These are phyloP conservation scores for Alternaria arborescens DNA, from an alignment of 2,329 filamentous ascomycete genomes.

Conservation along the genomic window DNA sequence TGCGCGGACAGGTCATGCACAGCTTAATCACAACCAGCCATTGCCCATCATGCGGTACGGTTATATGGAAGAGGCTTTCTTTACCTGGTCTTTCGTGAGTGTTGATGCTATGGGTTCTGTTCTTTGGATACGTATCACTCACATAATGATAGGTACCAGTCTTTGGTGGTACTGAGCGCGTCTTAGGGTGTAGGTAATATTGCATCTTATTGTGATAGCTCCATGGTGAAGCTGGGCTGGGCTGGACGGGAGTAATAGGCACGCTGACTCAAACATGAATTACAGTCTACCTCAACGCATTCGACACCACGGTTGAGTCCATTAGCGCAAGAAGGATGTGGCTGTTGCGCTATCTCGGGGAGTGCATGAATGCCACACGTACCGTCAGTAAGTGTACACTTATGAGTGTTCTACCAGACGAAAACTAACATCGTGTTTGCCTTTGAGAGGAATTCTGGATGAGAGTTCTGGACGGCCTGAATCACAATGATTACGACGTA, in stretches of 20 bases:
- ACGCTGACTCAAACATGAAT: constrained; percentile 13
- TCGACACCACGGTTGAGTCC: constrained; percentile 52
- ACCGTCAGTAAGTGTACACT: constrained; percentile 24
- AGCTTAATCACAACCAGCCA: constrained; percentile 40
- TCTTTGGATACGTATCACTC: neutral
- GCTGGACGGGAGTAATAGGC: constrained; percentile 22
- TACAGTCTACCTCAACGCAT: constrained; percentile 40
- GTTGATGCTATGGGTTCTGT: neutral
- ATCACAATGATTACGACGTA: constrained; percentile 48
- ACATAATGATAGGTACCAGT: constrained; percentile 41
- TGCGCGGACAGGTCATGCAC: constrained; percentile 39
- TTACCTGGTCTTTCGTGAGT: constrained; percentile 53
- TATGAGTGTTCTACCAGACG: neutral
- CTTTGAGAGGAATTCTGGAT: constrained; percentile 54
- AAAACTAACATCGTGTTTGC: neutral
- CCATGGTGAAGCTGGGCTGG: neutral
- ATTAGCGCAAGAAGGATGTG: constrained; percentile 51
- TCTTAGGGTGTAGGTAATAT: constrained; percentile 36
- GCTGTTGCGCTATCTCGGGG: constrained; percentile 52
- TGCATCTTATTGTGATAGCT: neutral
- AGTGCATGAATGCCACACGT: constrained; percentile 42
- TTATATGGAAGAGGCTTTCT: constrained; percentile 49
- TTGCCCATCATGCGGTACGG: constrained; percentile 41
- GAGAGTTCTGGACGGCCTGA: constrained; percentile 59
- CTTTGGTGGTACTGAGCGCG: constrained; percentile 48